phyloP scores from a whole-genome alignment of 2,329 filamentous ascomycete species.

The Tolypocladium guangdongense region DNA sequence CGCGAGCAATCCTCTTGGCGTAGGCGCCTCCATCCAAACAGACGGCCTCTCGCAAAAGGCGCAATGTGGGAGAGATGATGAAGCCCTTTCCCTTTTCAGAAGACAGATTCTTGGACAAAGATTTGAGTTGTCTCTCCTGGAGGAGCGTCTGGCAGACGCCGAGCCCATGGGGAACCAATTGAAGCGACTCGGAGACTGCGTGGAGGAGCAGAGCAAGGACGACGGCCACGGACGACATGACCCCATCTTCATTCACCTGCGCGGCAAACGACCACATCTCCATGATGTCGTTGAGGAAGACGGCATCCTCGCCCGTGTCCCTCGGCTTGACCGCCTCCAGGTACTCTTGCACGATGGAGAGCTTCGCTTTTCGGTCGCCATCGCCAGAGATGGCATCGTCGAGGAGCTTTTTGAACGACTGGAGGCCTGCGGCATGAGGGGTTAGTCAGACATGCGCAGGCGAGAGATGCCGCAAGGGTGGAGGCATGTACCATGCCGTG shows the following conservation, averaged over 20 bases:
- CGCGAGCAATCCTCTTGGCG: constrained; percentile 66
- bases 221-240: constrained; percentile 72
- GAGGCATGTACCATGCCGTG: constrained; percentile 48
- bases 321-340: constrained; percentile 45
- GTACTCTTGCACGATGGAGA: constrained; percentile 57
- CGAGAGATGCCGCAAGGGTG: background rate
- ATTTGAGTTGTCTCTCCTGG: constrained; percentile 68
- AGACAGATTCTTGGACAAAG: constrained; percentile 68
- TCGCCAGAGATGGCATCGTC: constrained; percentile 49
- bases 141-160: constrained; percentile 73
- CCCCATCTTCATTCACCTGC: constrained; percentile 66
- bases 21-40: constrained; percentile 76
- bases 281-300: constrained; percentile 69
- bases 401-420: constrained; percentile 60
- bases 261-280: constrained; percentile 81
- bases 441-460: background rate
- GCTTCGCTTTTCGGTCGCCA: constrained; percentile 28
- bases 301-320: constrained; percentile 32
- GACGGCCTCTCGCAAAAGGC: constrained; percentile 76
- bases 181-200: constrained; percentile 61
- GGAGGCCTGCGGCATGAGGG: constrained; percentile 37
- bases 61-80: constrained; percentile 77
- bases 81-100: constrained; percentile 76
- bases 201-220: constrained; percentile 74
- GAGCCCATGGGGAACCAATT: constrained; percentile 64